Evolutionary conservation across 768 basidiomycete species (phyloP), one percentile per base, ranked within the genome.

Genomic region (Termitomyces sp.): DNA sequence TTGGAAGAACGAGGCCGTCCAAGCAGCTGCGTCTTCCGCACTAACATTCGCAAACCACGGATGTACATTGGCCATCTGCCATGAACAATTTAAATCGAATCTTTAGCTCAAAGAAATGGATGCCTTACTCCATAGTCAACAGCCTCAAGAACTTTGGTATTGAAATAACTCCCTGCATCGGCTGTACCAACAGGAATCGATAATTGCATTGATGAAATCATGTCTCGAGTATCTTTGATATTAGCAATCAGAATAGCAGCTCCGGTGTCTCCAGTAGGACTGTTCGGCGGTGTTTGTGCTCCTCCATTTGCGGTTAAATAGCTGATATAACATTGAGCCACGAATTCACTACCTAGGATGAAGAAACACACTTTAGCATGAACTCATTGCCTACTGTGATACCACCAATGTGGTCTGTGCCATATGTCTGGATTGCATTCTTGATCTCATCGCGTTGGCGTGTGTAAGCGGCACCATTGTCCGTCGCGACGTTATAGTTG

Each of bases 311-410:
- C 74, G 36, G 69, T 84, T 46, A 93, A 70, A 63, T 86, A 89
- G 71, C 90, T 92, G 63, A 47, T 38, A 29, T 37, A 34, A 20
- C 51, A 65, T 60, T 58, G 36, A 48, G 49, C 32, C 20, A 14
- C 47, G 15, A 20, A 42, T 15, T 37, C 6, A 40, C 34, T 32
- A 11, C 29, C 40, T 9, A 49, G 2, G 43, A 60, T 58, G 31
- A 32, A 66, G n/a, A 48, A 46, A 75, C 81, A 3, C 52, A 89
- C 86, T 94, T 85, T 53, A 95, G 80, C 70, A 94, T 91, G 70
- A 85, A 93, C 74, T 96, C 94, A 70, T 97, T 96, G 38, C 96
- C 95, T 38, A 97, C 95, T 12, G 89, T 95, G 43, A 98, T 69
- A 9, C 96, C 96, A 0, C 76, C 77, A 56, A 98, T 83, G 67